Evolutionary conservation across 148 eudicot species (phyloP), one percentile per base, ranked within the genome.

Genomic region (Rhododendron ferrugineum): DNA sequence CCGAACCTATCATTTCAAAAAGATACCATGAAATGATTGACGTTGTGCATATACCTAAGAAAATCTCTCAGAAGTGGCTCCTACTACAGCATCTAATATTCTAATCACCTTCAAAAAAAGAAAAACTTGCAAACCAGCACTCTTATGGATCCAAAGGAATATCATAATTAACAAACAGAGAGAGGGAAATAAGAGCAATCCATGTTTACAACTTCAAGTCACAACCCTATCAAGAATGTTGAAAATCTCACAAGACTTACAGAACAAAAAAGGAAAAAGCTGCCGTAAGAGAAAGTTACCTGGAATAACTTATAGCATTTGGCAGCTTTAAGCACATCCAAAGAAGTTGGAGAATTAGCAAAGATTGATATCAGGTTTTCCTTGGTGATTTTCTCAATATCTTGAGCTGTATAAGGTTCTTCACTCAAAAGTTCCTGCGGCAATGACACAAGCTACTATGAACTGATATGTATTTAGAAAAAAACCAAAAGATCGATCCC

Each of bases 241-340:
- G 22, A 47, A 44, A 70, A 70, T 70, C 20, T 13, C 18, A 70
- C 75, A 5, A 70, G 2, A 68, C 16, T 28, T 68, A 11, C 4
- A 28, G 34, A 68, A 68, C 1, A 11, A 11, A 3, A 11, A 5
- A 68, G 70, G 13, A 28, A 26, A 42, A 47, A 76, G 28, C 80
- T 47, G 34, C 18, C 34, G 1, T 8, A 79, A 85, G 75, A 54
- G 44, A 52, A 77, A 84, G 28, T 79, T 86, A 97, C 99, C 95
- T 97, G 99, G 85, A 90, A 92, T 86, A 97, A 85, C 86, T 95
- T 97, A 70, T 81, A 97, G 82, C 92, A 90, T 87, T 87, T 88
- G 89, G 99, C 98, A 49, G 91, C 99, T 87, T 91, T 91, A 56
- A 97, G 88, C 85, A 97, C 98, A 89, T 95, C 93, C 90, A 97